These are phyloP conservation scores for Corylus americana DNA, from an alignment of 306 rosid genomes.

Conservation along the genomic window DNA sequence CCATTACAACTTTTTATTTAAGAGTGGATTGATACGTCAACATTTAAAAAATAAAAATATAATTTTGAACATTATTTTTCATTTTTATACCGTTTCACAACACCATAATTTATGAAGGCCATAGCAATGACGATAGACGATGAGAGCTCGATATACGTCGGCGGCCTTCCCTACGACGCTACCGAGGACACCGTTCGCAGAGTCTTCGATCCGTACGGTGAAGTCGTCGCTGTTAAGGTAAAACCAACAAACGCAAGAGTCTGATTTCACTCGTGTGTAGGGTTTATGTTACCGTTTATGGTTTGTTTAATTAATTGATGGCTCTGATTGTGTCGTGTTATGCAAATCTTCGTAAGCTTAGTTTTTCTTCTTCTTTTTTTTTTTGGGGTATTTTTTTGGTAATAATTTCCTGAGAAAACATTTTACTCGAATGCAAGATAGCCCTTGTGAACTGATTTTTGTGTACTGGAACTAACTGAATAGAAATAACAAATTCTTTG, in stretches of 20 bases:
- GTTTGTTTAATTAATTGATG: not conserved
- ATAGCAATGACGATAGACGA: constrained; percentile 74
- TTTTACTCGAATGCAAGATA: not conserved
- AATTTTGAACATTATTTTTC: no score
- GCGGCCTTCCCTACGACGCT: constrained; percentile 81
- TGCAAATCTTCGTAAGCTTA: not conserved
- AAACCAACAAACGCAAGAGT: not conserved
- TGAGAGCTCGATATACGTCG: constrained; percentile 83
- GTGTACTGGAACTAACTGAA: not conserved
- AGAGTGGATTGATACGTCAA: no score
- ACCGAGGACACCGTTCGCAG: constrained; percentile 64
- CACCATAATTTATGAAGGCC: not conserved
- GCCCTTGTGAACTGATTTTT: not conserved
- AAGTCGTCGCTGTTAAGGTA: constrained; percentile 86
- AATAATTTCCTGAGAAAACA: not conserved
- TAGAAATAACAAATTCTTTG: not conserved
- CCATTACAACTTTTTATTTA: no score
- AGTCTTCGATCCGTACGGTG: constrained; percentile 78
- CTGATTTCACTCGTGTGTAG: constrained; percentile 6
- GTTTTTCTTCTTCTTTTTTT: not conserved
- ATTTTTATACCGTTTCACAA: no score
- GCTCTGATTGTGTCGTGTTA: not conserved
- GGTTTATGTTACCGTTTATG: not conserved
- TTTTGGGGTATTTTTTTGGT: not conserved
- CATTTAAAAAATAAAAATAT: no score